A percentile compares a stretch with the other conserved stretches of the same genome.
Evolutionary conservation across 2,329 filamentous ascomycete genomes (phyloP).

Genomic region (Colletotrichum filicis): DNA sequence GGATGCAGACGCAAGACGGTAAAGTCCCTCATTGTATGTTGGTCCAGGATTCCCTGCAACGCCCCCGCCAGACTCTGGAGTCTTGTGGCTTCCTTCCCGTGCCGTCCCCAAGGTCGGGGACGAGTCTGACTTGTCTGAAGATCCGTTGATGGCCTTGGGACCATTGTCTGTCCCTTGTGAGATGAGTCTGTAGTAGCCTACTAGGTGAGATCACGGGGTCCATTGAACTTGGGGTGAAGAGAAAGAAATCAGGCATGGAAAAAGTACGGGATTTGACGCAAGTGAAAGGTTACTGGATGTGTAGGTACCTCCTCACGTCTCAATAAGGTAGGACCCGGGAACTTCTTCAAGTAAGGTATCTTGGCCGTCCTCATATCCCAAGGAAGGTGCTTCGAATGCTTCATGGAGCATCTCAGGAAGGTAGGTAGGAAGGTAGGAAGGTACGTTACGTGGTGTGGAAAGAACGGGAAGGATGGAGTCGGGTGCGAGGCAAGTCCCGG

Average conservation of each 20-base stretch:
- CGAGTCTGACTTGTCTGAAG: neutral
- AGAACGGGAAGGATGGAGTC: neutral
- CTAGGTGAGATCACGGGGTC: too few species aligned
- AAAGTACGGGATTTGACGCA: too few species aligned
- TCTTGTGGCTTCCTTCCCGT: conserved; percentile 25
- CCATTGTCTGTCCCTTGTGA: neutral
- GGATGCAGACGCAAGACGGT: neutral
- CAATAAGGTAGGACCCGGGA: too few species aligned
- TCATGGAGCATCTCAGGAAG: neutral
- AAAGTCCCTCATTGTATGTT: conserved; percentile 8
- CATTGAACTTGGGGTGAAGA: too few species aligned
- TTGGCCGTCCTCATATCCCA: neutral
- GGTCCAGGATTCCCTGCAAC: conserved; percentile 11
- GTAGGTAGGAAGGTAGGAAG: neutral
- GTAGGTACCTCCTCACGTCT: too few species aligned
- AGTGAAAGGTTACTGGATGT: too few species aligned
- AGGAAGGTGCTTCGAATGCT: neutral
- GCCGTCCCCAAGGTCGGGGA: conserved; percentile 5
- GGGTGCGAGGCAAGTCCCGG: neutral
- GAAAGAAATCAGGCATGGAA: too few species aligned
- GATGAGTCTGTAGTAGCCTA: too few species aligned
- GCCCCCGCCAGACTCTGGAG: neutral
- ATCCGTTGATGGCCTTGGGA: neutral
- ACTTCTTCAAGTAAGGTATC: neutral
- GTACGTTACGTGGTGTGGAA: neutral